These are phyloP conservation scores for Salvia sclarea DNA, from an alignment of 305 asterid species.

Conservation along the genomic window DNA sequence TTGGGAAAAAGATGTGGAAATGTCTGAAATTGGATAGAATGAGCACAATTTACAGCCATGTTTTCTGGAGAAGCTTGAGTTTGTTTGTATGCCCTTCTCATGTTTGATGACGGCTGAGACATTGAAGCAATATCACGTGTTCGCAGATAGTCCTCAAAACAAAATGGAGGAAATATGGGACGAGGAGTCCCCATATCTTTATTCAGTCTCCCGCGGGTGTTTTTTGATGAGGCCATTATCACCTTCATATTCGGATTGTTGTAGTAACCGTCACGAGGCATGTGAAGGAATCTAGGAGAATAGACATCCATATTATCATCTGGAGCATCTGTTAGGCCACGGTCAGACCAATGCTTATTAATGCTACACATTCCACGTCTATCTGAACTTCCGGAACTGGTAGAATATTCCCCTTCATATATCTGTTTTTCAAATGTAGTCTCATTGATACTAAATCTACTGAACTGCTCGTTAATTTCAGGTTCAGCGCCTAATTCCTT, in stretches of 20 bases:
- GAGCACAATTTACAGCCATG: slow-evolving; percentile 30
- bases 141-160: slow-evolving; percentile 43
- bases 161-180: slow-evolving; percentile 35
- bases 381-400: slow-evolving; percentile 31
- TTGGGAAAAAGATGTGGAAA: slow-evolving; percentile 44
- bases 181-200: slow-evolving; percentile 37
- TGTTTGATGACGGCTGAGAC: slow-evolving; percentile 26
- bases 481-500: slow-evolving; percentile 38
- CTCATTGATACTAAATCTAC: background rate
- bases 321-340: slow-evolving; percentile 30
- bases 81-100: slow-evolving; percentile 24
- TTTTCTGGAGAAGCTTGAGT: slow-evolving; percentile 35
- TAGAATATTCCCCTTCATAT: slow-evolving; percentile 29
- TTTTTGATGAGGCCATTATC: slow-evolving; percentile 26
- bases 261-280: slow-evolving; percentile 37
- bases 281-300: slow-evolving; percentile 33
- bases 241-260: slow-evolving; percentile 30
- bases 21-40: slow-evolving; percentile 39
- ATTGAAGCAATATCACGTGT: slow-evolving; percentile 39
- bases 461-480: slow-evolving; percentile 28
- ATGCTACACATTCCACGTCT: slow-evolving; percentile 25
- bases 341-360: slow-evolving; percentile 31
- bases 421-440: slow-evolving; percentile 21
- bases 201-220: slow-evolving; percentile 34
- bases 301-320: slow-evolving; percentile 31